Conservation (phyloP, 139 green algal genomes). For the Zygnema cylindricum region DNA sequence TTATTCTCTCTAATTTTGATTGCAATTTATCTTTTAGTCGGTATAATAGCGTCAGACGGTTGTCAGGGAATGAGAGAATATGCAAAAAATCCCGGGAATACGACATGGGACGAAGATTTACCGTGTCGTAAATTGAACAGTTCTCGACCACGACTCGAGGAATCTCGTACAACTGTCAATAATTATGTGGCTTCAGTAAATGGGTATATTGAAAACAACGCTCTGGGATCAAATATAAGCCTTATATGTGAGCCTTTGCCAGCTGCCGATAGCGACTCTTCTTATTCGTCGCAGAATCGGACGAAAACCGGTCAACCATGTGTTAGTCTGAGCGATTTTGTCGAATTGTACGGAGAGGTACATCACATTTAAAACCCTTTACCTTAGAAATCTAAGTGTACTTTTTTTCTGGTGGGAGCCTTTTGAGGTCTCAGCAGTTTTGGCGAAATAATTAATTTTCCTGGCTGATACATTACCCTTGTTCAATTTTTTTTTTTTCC, state of each 20-base stretch:
- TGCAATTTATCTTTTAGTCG: background rate
- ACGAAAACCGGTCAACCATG: too few relatives aligned
- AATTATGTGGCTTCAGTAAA: background rate
- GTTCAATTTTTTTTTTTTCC: too few relatives aligned
- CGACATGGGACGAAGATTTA: background rate
- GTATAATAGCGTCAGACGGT: background rate
- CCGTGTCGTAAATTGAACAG: background rate
- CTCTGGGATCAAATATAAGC: background rate
- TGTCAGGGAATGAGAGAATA: background rate
- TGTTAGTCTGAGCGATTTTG: too few relatives aligned
- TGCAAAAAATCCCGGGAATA: background rate
- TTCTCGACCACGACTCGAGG: background rate
- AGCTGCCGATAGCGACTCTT: too few relatives aligned
- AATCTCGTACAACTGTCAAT: background rate
- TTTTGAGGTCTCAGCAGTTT: too few relatives aligned
- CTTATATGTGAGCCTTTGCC: background rate
- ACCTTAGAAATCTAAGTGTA: too few relatives aligned
- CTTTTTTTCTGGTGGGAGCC: too few relatives aligned
- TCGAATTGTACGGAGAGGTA: too few relatives aligned
- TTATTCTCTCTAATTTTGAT: background rate
- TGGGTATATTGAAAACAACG: background rate
- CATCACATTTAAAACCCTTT: too few relatives aligned
- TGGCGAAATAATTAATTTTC: too few relatives aligned
- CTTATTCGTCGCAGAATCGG: too few relatives aligned
- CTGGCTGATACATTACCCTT: too few relatives aligned